Conservation (phyloP, 1,284 basidiomycete species). For the Hymenochaete sp. region DNA sequence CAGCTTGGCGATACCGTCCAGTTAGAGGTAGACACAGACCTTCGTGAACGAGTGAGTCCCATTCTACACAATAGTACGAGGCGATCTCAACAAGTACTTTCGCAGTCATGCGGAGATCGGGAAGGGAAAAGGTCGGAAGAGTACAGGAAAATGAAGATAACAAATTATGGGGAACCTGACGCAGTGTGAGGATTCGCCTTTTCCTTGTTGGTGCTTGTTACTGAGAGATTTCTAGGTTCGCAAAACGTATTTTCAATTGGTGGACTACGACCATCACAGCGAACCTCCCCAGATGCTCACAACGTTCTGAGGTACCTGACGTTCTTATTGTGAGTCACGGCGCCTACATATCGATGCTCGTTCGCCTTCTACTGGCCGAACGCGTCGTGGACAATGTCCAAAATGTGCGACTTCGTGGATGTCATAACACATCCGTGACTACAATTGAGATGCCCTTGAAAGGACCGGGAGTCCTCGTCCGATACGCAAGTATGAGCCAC, state of each 20-base stretch:
- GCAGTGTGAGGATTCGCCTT: constrained; percentile 21
- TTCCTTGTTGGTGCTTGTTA: neutral
- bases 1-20: constrained; percentile 41
- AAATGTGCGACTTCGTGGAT: constrained; percentile 38
- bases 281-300: constrained; percentile 25
- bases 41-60: constrained; percentile 54
- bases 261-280: constrained; percentile 45
- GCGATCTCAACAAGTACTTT: too few relatives aligned
- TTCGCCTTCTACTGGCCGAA: constrained; percentile 37
- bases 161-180: constrained; percentile 30
- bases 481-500: constrained; percentile 50
- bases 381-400: constrained; percentile 30
- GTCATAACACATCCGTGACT: constrained; percentile 52
- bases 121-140: constrained; percentile 37
- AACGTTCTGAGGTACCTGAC: constrained; percentile 25
- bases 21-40: constrained; percentile 35
- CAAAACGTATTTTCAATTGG: constrained; percentile 44
- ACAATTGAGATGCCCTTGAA: constrained; percentile 42
- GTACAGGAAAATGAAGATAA: constrained; percentile 19
- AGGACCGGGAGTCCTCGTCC: constrained; percentile 37
- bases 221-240: constrained; percentile 23
- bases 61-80: too few relatives aligned
- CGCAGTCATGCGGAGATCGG: constrained; percentile 53
- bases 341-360: constrained; percentile 47
- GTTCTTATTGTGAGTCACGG: constrained; percentile 62